phyloP scores from a whole-genome alignment of 164 flowering plant species.

The Tinospora cordifolia region DNA sequence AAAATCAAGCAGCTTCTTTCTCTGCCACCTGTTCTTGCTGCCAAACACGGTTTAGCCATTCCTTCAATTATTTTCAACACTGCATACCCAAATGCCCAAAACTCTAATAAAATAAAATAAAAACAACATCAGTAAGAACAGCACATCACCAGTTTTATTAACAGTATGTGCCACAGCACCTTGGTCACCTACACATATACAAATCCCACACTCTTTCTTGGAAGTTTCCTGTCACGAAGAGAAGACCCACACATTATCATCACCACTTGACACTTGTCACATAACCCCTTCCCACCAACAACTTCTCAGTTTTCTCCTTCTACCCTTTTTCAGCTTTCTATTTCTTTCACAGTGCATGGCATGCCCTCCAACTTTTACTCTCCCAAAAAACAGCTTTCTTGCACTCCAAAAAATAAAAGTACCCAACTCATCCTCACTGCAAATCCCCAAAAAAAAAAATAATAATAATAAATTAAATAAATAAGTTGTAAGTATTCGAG shows the following conservation, averaged over 20 bases:
- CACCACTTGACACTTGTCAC: not conserved
- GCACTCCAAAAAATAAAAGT: conserved; percentile 9
- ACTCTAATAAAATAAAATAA: not conserved
- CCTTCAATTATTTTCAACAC: not conserved
- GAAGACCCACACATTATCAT: no score
- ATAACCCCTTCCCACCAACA: not conserved
- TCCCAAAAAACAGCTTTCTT: conserved; percentile 17
- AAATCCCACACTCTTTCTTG: not conserved
- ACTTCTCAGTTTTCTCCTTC: not conserved
- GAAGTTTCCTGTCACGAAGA: not conserved
- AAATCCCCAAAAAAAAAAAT: conserved; percentile 1
- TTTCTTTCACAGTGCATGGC: conserved; percentile 6
- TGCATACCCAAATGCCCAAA: not conserved
- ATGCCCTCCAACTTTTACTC: not conserved
- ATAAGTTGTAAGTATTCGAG: no score
- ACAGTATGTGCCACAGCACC: not conserved
- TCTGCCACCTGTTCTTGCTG: conserved; percentile 12
- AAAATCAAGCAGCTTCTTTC: conserved; percentile 1
- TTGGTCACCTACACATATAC: no score
- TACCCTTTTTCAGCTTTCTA: conserved; percentile 2
- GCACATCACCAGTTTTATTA: not conserved
- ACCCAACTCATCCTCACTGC: conserved; percentile 4
- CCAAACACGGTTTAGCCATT: conserved; percentile 2
- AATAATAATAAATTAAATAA: no score
- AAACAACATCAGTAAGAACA: not conserved